Conservation (phyloP, 495 filamentous ascomycete species). For the Aspergillus haitiensis region DNA sequence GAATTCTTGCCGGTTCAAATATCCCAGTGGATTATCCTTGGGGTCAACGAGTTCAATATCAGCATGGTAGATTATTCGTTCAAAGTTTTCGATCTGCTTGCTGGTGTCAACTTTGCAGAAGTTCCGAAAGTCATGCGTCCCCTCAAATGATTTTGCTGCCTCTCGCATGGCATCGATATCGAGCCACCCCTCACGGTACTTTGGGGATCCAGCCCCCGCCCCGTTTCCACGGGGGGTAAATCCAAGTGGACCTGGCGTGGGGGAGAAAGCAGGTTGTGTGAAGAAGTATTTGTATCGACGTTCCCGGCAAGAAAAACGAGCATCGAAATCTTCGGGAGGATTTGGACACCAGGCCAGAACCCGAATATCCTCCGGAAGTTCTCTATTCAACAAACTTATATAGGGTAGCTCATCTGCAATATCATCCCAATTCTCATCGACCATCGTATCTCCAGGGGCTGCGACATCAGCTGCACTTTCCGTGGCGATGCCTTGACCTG, state of each 20-base stretch:
- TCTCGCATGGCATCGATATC: conserved; percentile 83
- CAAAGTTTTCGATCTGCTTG: conserved; percentile 83
- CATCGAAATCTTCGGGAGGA: conserved; percentile 76
- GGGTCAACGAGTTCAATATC: conserved; percentile 68
- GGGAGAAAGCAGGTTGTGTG: conserved; percentile 83
- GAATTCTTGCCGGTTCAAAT: conserved; percentile 37
- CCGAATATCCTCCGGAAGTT: conserved; percentile 86
- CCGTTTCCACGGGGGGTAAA: conserved; percentile 29
- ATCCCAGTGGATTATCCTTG: conserved; percentile 45
- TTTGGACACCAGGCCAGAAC: conserved; percentile 90
- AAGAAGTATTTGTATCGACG: conserved; percentile 95
- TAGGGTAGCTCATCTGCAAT: conserved; percentile 83
- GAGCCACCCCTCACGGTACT: conserved; percentile 58
- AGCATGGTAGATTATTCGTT: conserved; percentile 70
- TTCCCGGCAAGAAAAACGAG: conserved; percentile 89
- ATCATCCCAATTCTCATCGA: conserved; percentile 62
- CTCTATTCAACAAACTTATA: conserved; percentile 72
- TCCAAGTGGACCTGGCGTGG: conserved; percentile 46
- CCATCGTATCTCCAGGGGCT: conserved; percentile 30
- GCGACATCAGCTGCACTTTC: conserved; percentile 27
- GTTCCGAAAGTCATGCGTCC: conserved; percentile 91
- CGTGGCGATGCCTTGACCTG: conserved; percentile 20
- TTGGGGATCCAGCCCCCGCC: conserved; percentile 25
- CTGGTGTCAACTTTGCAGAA: conserved; percentile 87
- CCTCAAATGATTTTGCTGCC: conserved; percentile 76